These are phyloP conservation scores for Juncus effusus DNA, from an alignment of 176 grass and related monocot species.

Conservation along the genomic window DNA sequence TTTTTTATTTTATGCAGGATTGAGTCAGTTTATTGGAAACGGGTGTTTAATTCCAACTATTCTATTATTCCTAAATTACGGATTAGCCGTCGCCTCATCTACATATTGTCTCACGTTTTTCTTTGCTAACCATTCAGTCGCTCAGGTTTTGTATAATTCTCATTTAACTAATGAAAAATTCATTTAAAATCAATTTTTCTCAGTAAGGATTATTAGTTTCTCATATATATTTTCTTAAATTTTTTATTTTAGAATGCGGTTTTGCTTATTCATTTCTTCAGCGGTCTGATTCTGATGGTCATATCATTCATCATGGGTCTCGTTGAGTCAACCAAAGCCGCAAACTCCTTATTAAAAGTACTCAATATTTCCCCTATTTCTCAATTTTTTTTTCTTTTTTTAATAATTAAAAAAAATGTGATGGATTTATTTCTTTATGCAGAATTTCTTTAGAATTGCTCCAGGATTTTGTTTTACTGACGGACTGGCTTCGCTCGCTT, in stretches of 20 bases:
- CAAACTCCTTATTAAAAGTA: constrained; percentile 43
- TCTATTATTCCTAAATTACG: constrained; percentile 39
- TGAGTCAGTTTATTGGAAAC: constrained; percentile 50
- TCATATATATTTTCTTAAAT: neutral
- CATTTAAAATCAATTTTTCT: neutral
- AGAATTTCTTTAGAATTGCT: constrained; percentile 47
- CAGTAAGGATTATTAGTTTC: neutral
- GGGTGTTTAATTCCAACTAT: constrained; percentile 39
- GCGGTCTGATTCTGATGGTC: constrained; percentile 50
- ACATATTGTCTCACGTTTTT: constrained; percentile 51
- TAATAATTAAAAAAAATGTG: neutral
- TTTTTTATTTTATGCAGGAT: constrained; percentile 15
- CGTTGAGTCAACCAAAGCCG: constrained; percentile 34
- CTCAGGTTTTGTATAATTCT: constrained; percentile 35
- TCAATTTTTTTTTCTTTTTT: constrained; percentile 11
- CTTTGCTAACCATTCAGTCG: constrained; percentile 44
- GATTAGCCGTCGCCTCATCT: constrained; percentile 40
- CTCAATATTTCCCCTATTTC: neutral
- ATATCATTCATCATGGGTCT: constrained; percentile 53
- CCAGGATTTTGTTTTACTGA: constrained; percentile 51
- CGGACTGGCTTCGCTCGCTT: constrained; percentile 46
- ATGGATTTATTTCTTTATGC: constrained; percentile 4
- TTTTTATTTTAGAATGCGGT: constrained; percentile 41
- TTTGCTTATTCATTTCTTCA: constrained; percentile 48
- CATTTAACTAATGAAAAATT: neutral